Base-by-base conservation (phyloP, 805 yeast species). In the Candida odintsovae region DNA sequence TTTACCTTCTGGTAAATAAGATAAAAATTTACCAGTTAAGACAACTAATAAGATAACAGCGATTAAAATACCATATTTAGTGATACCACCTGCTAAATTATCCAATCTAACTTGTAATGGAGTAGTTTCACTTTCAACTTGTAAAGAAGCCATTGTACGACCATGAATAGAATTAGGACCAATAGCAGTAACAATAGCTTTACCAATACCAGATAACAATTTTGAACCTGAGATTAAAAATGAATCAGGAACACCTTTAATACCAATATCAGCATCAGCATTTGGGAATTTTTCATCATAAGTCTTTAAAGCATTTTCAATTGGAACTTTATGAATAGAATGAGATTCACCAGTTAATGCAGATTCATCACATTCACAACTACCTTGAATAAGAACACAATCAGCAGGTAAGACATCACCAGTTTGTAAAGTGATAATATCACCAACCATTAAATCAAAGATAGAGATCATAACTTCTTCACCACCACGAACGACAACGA, bases 351-450 rank as follows among this genome's bases (percentile, higher is more conserved):
- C 99, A 4, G 98, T 92, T 31, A 92, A 76, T 0, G 96, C 81
- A 36, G 90, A 80, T 69, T 94, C 99, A 63, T 94, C 99, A 63
- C 92, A 84, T 55, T 88, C 92, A 50, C 94, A 76, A 39, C 75
- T 77, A 7, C 97, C 97, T 10, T 70, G 63, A 11, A 90, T 69
- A 49, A 92, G 64, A 5, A 94, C 70, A 28, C 87, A 81, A 66
- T 94, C 99, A 1, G 92, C 94, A 0, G 98, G 95, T 2, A 92
- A 70, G 46, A 94, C 81, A 59, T 94, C 99, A 51, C 99, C 99
- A 2, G 98, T 95, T 64, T 90, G 95, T 40, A 94, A 67, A 42
- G 73, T 70, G 21, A 92, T 68, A 4, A 94, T 54, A 62, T 94
- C 99, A 38, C 99, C 99, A 20, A 87, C 97, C 29, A 84, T 57